Conservation (phyloP, 2,329 filamentous ascomycete species). For the Plectosphaerella cucumerina region DNA sequence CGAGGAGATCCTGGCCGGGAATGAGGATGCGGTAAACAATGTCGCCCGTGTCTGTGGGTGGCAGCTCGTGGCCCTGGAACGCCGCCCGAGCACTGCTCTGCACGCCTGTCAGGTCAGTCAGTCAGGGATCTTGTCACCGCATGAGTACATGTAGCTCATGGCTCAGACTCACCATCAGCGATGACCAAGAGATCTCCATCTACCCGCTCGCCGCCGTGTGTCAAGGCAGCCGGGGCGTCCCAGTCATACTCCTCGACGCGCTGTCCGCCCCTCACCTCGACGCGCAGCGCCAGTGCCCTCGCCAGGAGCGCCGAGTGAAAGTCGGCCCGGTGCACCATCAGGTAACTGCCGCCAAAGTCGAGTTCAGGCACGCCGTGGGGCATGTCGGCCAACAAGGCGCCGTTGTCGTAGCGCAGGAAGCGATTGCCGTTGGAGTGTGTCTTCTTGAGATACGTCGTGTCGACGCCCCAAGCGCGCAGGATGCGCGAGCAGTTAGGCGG, state of each 20-base stretch:
- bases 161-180: background rate
- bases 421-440: slow-evolving; percentile 13
- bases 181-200: slow-evolving; percentile 1
- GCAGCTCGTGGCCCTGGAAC: slow-evolving; percentile 2
- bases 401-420: slow-evolving; percentile 10
- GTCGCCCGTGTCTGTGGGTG: slow-evolving; percentile 19
- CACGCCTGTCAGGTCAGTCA: background rate
- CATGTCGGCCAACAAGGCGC: slow-evolving; percentile 5
- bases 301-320: slow-evolving; percentile 7
- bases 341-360: slow-evolving; percentile 10
- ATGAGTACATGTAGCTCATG: background rate
- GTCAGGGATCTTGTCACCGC: background rate
- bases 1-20: slow-evolving; percentile 15
- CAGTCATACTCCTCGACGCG: slow-evolving; percentile 1
- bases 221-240: background rate
- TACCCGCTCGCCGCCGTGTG: background rate
- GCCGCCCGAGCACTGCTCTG: background rate
- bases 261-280: background rate
- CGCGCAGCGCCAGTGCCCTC: background rate
- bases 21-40: slow-evolving; percentile 22
- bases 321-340: slow-evolving; percentile 8
- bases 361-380: slow-evolving; percentile 10
- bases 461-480: slow-evolving; percentile 11
- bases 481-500: slow-evolving; percentile 11
- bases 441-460: slow-evolving; percentile 10